phyloP scores from a whole-genome alignment of 495 filamentous ascomycete genomes.

The Patellaria atrata region DNA sequence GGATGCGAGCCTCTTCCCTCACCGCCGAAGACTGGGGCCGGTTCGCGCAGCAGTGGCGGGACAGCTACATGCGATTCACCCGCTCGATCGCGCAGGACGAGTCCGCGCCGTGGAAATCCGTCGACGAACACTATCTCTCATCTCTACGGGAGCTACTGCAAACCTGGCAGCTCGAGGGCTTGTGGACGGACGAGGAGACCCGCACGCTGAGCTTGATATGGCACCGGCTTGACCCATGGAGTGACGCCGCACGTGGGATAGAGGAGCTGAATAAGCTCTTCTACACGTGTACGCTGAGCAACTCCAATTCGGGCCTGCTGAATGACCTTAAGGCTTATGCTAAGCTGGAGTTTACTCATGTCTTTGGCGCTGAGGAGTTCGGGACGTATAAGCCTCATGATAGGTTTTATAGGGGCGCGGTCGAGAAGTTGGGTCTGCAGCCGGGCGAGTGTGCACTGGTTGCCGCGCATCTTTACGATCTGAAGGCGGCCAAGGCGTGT shows the following conservation, averaged over 20 bases:
- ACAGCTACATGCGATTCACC: conserved; percentile 47
- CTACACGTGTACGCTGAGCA: conserved; percentile 52
- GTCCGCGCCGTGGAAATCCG: conserved; percentile 23
- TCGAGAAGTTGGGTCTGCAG: conserved; percentile 38
- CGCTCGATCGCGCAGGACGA: conserved; percentile 31
- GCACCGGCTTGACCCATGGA: conserved; percentile 59
- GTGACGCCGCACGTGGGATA: conserved; percentile 46
- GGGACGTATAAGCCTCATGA: conserved; percentile 65
- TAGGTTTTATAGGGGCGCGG: conserved; percentile 53
- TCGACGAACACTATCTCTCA: conserved; percentile 53
- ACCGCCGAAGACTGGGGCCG: conserved; percentile 41
- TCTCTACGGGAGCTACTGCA: conserved; percentile 43
- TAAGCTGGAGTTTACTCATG: conserved; percentile 42
- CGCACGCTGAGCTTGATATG: conserved; percentile 44
- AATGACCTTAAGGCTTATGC: conserved; percentile 45
- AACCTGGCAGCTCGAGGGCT: conserved; percentile 35
- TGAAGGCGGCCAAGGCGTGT: conserved; percentile 46
- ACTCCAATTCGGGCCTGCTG: conserved; percentile 55
- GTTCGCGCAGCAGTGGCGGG: conserved; percentile 55
- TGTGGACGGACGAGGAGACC: conserved; percentile 47
- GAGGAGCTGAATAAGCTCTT: conserved; percentile 38
- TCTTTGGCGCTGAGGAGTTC: conserved; percentile 56
- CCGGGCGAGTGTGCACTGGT: conserved; percentile 57
- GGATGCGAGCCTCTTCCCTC: conserved; percentile 35
- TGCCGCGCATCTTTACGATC: conserved; percentile 58